phyloP scores from a whole-genome alignment of 2,329 filamentous ascomycete species.

The Talaromyces sp. region DNA sequence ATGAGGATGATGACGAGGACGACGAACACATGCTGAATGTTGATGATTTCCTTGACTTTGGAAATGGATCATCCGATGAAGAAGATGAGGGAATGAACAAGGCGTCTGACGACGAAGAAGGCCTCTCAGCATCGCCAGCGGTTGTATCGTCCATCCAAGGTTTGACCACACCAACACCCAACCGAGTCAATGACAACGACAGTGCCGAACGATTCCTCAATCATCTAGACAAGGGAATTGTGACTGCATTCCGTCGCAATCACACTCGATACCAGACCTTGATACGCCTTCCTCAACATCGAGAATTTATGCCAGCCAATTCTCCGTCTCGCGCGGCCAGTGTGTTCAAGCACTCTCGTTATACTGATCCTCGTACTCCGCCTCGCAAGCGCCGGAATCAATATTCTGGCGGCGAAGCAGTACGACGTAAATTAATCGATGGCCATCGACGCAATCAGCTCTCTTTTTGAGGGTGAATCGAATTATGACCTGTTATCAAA shows the following conservation, averaged over 20 bases:
- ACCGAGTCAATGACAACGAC: constrained; percentile 24
- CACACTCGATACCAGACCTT: constrained; percentile 48
- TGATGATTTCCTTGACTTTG: constrained; percentile 68
- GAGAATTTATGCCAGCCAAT: constrained; percentile 42
- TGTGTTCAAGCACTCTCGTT: constrained; percentile 39
- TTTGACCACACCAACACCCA: constrained; percentile 33
- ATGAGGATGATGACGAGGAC: constrained; percentile 59
- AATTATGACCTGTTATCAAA: too few relatives aligned
- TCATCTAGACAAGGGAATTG: constrained; percentile 64
- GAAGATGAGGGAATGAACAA: constrained; percentile 52
- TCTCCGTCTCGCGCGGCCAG: constrained; percentile 40
- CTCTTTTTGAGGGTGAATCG: constrained; percentile 28
- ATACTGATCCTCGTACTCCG: constrained; percentile 37
- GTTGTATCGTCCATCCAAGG: constrained; percentile 42
- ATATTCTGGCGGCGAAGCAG: constrained; percentile 37
- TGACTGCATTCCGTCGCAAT: constrained; percentile 69
- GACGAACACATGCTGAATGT: constrained; percentile 59
- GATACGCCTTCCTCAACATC: constrained; percentile 44
- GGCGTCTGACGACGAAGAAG: constrained; percentile 41
- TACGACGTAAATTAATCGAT: constrained; percentile 42
- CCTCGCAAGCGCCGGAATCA: constrained; percentile 37
- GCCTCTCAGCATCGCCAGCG: constrained; percentile 34
- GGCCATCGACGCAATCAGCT: constrained; percentile 37
- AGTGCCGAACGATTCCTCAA: constrained; percentile 53
- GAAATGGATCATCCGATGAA: constrained; percentile 54